A percentile compares a stretch with the other conserved stretches of the same genome.
These are phyloP conservation scores for Dactylellina drechsleri DNA, from an alignment of 2,329 filamentous ascomycete species.

Conservation along the genomic window DNA sequence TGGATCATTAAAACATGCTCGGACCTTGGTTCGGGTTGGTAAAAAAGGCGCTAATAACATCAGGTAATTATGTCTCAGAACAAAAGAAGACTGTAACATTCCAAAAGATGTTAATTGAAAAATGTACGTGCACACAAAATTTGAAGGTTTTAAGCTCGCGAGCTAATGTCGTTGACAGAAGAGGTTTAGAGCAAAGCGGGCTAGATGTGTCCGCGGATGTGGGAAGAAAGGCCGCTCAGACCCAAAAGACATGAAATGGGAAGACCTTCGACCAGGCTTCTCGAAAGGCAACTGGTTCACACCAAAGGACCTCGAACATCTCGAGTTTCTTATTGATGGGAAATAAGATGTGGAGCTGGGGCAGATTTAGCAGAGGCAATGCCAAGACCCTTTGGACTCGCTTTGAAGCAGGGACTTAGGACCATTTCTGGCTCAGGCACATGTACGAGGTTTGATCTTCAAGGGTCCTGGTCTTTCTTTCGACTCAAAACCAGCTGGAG, in stretches of 20 bases:
- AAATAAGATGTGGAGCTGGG: conserved; percentile 45
- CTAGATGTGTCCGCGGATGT: conserved; percentile 54
- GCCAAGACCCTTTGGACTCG: conserved; percentile 39
- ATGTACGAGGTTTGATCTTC: conserved; percentile 47
- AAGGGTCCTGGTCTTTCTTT: conserved; percentile 43
- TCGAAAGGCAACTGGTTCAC: conserved; percentile 55
- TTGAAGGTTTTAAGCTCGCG: conserved; percentile 16
- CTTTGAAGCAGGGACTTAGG: conserved; percentile 48
- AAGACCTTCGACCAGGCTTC: conserved; percentile 53
- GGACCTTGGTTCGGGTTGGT: conserved; percentile 10
- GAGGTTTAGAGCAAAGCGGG: conserved; percentile 45
- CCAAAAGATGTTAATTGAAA: conserved; percentile 11
- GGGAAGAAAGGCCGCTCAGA: conserved; percentile 53
- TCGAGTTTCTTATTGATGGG: conserved; percentile 51
- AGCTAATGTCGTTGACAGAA: conserved; percentile 38
- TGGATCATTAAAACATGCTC: conserved; percentile 17
- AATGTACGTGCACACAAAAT: conserved; percentile 33
- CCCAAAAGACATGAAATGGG: conserved; percentile 48
- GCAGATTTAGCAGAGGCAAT: conserved; percentile 27
- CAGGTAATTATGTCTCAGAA: conserved; percentile 44
- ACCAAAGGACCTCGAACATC: conserved; percentile 28
- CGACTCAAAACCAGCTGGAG: conserved; percentile 25
- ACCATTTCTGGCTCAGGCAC: conserved; percentile 30
- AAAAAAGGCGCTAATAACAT: neutral
- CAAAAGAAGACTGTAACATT: neutral